Evolutionary conservation across 1,284 basidiomycete genomes (phyloP).

Genomic region (Malassezia yamatoensis): DNA sequence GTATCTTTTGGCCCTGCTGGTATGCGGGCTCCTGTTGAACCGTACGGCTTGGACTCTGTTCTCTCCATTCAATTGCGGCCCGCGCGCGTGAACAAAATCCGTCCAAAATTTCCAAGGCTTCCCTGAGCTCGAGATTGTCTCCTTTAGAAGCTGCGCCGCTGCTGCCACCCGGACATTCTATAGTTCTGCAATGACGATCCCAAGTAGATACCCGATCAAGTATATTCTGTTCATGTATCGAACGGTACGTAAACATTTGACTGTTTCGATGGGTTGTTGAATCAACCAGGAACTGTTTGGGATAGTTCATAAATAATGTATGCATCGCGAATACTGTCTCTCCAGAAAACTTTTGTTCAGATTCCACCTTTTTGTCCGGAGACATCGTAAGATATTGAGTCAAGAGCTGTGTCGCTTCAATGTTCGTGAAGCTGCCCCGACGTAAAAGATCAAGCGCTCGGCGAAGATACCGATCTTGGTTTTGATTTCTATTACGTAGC

Average conservation of each 20-base stretch:
- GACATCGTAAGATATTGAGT: background rate
- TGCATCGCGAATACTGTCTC: constrained; percentile 60
- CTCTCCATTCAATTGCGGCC: constrained; percentile 15
- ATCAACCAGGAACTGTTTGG: constrained; percentile 60
- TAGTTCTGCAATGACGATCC: constrained; percentile 46
- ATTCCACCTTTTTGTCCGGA: background rate
- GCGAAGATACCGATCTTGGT: background rate
- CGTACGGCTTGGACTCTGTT: constrained; percentile 20
- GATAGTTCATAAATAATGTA: constrained; percentile 60
- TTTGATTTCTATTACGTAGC: background rate
- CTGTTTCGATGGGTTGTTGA: constrained; percentile 55
- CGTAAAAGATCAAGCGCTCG: constrained; percentile 3
- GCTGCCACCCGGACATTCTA: background rate
- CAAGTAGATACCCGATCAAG: constrained; percentile 56
- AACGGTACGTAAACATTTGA: constrained; percentile 63
- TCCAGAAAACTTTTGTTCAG: constrained; percentile 1
- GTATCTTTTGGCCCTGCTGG: constrained; percentile 33
- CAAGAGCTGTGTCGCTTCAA: background rate
- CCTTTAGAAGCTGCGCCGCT: background rate
- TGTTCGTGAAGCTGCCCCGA: constrained; percentile 4
- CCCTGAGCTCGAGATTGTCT: background rate
- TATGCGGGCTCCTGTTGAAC: constrained; percentile 25
- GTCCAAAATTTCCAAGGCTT: constrained; percentile 9
- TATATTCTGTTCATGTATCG: constrained; percentile 56
- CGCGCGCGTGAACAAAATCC: constrained; percentile 47